Base-by-base conservation (phyloP, 1,139 yeast genomes). In the Cylindricascospora bacillispora region DNA sequence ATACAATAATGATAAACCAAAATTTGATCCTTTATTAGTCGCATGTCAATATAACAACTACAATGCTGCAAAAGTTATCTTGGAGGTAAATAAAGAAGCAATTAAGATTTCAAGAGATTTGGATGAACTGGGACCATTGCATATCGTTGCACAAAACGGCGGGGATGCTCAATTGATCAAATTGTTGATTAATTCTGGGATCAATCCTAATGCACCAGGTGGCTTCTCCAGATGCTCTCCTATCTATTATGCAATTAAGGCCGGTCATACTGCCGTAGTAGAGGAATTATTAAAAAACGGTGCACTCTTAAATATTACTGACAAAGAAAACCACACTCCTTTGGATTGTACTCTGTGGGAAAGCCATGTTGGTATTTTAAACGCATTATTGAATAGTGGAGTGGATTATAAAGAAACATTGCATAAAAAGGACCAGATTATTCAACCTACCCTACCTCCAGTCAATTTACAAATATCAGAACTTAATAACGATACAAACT, bases 181-280 rank as follows among this genome's bases (percentile, higher is more conserved):
- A 13, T 54, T 86, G 29, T 60, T 89, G 28, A 70, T 80, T 5
- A 60, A 69, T 15, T 67, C 76, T 40, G 93, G 93, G 4, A 83
- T 92, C 1, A 73, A 80, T 45, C 72, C 86, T 5, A 81, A 89
- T 52, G 76, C 71, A 36, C 52, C 75, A 9, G 97, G 89, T 56
- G 79, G 82, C 34, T 72, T 83, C 35, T 83, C 85, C 49, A 80
- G 79, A 43, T 89, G 97, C 97, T 76, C 95, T 0, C 94, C 97
- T 0, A 65, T 89, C 4, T 83, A 86, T 47, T 86, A 89, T 53
- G 82, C 95, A 9, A 89, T 89, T 1, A 72, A 75, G 42, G 92
- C 82, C 44, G 95, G 95, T 1, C 85, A 81, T 51, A 67, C 67
- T 3, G 59, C 65, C 27, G 73, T 93, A 2, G 78, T 93, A 0